Base-by-base conservation (phyloP, 345 rosid genomes). In the Fremontodendron californicum region DNA sequence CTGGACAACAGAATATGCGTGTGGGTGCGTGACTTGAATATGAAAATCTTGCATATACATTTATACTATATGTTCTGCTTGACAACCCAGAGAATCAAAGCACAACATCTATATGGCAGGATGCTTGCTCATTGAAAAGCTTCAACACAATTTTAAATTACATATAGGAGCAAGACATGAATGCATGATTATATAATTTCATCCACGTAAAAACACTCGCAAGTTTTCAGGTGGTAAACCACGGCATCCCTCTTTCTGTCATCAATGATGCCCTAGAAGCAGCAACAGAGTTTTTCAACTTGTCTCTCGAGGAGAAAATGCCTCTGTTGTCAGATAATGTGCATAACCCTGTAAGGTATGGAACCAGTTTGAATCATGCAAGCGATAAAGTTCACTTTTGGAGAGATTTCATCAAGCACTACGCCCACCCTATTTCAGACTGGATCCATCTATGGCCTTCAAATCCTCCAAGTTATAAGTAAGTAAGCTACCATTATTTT, bases 381-480 rank as follows among this genome's bases (percentile, higher is more conserved):
- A 84, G 35, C 21, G 91, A 89, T 75, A 82, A 79, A 79, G 85
- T 88, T 80, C 86, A 81, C 57, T 89, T 81, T 72, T 88, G 93
- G 93, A 86, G 93, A 80, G 93, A 90, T 71, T 90, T 90, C 83
- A 80, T 89, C 66, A 89, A 89, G 79, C 90, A 86, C 77, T 88
- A 88, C 82, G 82, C 89, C 75, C 84, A 89, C 79, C 93, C 93
- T 9, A 78, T 86, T 77, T 78, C 89, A n/a, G 80, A 85, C 2
- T 89, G 91, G 93, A 86, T 85, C 66, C 58, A 88, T 65, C 83
- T 86, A 55, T 89, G 93, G 93, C 91, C 93, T 80, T 79, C 85
- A 71, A 85, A 84, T 75, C 91, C 93, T 84, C 85, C 93, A 75
- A 80, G 81, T 81, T 89, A 88, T 85, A 82, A 81, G 91, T 86